Evolutionary conservation across 352 stramenopile genomes (phyloP).

Genomic region (Pythium biforme): DNA sequence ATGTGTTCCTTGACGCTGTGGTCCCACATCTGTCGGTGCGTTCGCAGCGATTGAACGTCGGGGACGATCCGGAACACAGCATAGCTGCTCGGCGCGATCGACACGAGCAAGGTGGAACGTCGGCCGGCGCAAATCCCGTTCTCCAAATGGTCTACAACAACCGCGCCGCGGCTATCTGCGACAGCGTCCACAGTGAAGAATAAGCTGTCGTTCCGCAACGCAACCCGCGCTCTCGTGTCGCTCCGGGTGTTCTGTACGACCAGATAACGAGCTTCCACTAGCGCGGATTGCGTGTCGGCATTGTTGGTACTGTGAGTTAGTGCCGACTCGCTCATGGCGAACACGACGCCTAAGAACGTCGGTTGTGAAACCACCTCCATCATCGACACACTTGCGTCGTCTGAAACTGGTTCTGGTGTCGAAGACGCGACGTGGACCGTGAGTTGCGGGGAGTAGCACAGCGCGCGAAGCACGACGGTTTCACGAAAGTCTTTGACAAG

Average conservation of each 20-base stretch:
- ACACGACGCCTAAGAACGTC: conserved; percentile 81
- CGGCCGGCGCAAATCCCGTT: conserved; percentile 69
- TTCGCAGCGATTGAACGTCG: conserved; percentile 66
- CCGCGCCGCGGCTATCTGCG: conserved; percentile 33
- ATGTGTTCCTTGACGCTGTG: conserved; percentile 88
- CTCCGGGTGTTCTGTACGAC: conserved; percentile 75
- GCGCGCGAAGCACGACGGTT: conserved; percentile 72
- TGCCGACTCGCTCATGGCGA: conserved; percentile 70
- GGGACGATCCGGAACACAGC: conserved; percentile 71
- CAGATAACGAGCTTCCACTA: conserved; percentile 57
- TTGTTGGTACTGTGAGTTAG: conserved; percentile 41
- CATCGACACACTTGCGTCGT: conserved; percentile 25
- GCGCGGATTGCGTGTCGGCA: conserved; percentile 5
- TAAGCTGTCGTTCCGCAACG: conserved; percentile 81
- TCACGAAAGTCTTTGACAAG: conserved; percentile 88
- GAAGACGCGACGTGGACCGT: conserved; percentile 63
- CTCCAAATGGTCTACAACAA: conserved; percentile 64
- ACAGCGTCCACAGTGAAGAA: conserved; percentile 80
- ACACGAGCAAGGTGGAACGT: conserved; percentile 64
- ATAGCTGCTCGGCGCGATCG: conserved; percentile 50
- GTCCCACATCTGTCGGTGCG: conserved; percentile 82
- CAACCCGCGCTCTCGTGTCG: conserved; percentile 63
- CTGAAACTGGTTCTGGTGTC: conserved; percentile 34
- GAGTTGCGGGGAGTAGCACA: conserved; percentile 79
- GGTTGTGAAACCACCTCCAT: conserved; percentile 40